Base-by-base conservation (phyloP, 2,329 filamentous ascomycete genomes). In the Zasmidium angulare region DNA sequence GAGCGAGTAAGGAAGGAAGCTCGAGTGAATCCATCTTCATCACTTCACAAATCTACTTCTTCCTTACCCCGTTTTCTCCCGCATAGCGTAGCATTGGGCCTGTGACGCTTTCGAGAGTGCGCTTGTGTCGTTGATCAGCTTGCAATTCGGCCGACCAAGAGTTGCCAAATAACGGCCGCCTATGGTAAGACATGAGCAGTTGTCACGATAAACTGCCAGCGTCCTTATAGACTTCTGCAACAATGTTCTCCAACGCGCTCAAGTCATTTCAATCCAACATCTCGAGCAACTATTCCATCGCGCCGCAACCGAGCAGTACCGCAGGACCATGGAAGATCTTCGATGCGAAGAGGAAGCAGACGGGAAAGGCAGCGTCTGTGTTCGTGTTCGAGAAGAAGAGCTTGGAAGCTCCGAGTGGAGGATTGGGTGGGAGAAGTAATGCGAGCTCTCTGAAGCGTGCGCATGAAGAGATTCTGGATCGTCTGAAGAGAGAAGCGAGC, bases 241-340 rank as follows among this genome's bases (percentile, higher is more conserved):
- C 72, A 75, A 97, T 98, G 93, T 96, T 97, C 78, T 91, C 91
- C 72, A 93, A 88, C 63, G 91, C 91, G 66, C 84, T 98, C 74
- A 98, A 98, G 78, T 96, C 93, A 64, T 93, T 98, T 75, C 89
- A 88, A 65, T 93, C 90, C 61, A 96, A 97, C 78, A 98, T 99
- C 78, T 88, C 87, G 60, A 87, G 89, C 72, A 96, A 96, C 78
- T 99, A 99, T 77, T 86, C 89, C 67, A 82, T 98, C 66, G 88
- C 91, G 21, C 82, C 87, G 23, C 86, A 85, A 60, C 85, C 89
- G 11, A 88, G 86, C n/a, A 89, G 91, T 53, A 86, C 86, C 54
- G 90, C 93, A 17, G 95, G 95, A 19, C 91, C 93, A 59, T 99
- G 95, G 95, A 96, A 92, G 79, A 95, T 99, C 71, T 93, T 93